Evolutionary conservation across 1,284 basidiomycete species (phyloP), one percentile per base, ranked within the genome.

Genomic region (Tilletia indica): DNA sequence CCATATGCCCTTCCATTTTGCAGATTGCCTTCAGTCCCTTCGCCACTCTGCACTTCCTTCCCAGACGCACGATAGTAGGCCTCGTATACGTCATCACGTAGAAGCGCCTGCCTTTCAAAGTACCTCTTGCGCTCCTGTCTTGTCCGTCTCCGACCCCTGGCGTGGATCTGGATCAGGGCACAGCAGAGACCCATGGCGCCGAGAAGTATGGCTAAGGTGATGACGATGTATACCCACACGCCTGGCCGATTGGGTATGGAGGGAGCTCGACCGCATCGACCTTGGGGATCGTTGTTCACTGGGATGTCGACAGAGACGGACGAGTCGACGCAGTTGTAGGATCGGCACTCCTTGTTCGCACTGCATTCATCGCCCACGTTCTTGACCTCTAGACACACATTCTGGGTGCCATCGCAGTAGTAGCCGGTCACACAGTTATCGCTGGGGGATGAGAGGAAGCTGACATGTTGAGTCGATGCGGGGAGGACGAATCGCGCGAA

Each of bases 261-360:
- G 3, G 61, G 61, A 36, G 61, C 61, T 36, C 6, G 34, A 16
- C 61, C 61, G 34, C 61, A 64, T 11, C 61, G 31, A 11, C 61
- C 61, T 1, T 3, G 61, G 14, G 61, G 61, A 14, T 34, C 12
- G n/a, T 64, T 64, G 38, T 64, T 64, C 31, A 64, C 36, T 34
- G 61, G 61, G 12, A 64, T 64, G 61, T 64, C 36, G 16, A 64
- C 61, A 6, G 61, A 64, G 14, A 38, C 34, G 2, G 31, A 19
- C 16, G 61, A 64, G 16, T 64, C 61, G 61, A 64, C 34, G 36
- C 61, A 64, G 38, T 64, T 64, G 61, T 64, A 64, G 3, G 61
- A 64, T 64, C 38, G 8, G 48, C 68, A 69, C 42, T 69, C 68
- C 25, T 69, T 69, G 68, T 69, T 63, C 36, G 47, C 68, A 39